Evolutionary conservation across 2,329 filamentous ascomycete genomes (phyloP), one percentile per base, ranked within the genome.

Genomic region (Colletotrichum sp.): DNA sequence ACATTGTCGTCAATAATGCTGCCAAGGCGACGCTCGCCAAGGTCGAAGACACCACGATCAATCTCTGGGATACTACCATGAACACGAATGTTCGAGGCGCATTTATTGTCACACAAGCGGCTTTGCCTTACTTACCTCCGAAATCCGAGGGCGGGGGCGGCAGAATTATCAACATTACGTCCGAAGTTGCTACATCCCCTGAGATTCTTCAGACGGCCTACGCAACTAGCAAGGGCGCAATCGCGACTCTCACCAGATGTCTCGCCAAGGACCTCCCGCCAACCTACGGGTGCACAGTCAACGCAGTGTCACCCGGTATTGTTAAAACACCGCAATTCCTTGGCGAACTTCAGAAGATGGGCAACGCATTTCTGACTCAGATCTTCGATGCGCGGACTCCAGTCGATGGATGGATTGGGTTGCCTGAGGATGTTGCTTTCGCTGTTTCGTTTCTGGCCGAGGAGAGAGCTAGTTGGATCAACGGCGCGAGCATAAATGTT

Each of bases 151-250:
- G 64, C 10, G 39, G 64, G 4, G 81, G 81, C 24, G 81, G 82
- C 2, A 82, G 87, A 12, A 88, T 88, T 69, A 80, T 89, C 78
- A 88, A 88, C 75, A 87, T 89, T 64, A 82, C 80, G 32, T 85
- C 82, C 71, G 82, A 85, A 39, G 84, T 83, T 16, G 80, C 84
- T 34, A 80, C 83, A 8, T 84, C 77, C 18, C 82, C 81, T 4
- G 84, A 84, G 8, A 71, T 84, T 12, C 79, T 82, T 73, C 85
- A 87, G 77, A 88, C 86, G n/a, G 86, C 89, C 74, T 89, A 89
- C 78, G 86, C 87, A 5, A 87, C 87, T 0, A 88, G 86, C 10
- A 89, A 89, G 78, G 86, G 86, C n/a, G 88, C 88, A 86, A 82
- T 88, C 1, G 88, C 89, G 76, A 83, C 83, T 4, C 88, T 89